Percentiles rank a stretch among this genome's conserved stretches.
These are phyloP conservation scores for Capronia coronata DNA, from an alignment of 2,329 filamentous ascomycete species.

Conservation along the genomic window DNA sequence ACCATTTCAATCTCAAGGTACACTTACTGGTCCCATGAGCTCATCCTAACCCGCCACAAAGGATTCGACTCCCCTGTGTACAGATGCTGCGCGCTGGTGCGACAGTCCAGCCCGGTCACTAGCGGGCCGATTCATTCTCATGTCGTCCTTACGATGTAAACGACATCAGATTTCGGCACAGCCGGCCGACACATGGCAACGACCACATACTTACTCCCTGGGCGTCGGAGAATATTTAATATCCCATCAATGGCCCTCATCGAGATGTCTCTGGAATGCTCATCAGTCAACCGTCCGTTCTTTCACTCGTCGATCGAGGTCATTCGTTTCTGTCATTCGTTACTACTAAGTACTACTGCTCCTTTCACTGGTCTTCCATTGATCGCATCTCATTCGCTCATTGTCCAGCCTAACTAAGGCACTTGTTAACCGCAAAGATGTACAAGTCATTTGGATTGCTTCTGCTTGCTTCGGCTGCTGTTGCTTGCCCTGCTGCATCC, in stretches of 20 bases:
- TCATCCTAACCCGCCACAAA: not conserved
- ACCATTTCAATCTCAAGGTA: constrained; percentile 9
- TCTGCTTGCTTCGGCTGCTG: constrained; percentile 10
- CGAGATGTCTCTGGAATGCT: not conserved
- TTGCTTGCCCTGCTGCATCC: constrained; percentile 11
- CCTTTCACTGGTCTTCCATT: not conserved
- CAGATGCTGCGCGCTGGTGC: constrained; percentile 13
- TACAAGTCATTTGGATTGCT: constrained; percentile 7
- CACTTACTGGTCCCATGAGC: no score
- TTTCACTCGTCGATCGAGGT: constrained; percentile 21
- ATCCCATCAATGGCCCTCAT: not conserved
- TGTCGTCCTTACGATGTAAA: constrained; percentile 9
- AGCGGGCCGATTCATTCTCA: not conserved
- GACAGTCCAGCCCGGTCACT: constrained; percentile 3
- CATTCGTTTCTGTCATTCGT: constrained; percentile 15
- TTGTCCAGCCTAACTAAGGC: not conserved
- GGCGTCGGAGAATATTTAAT: not conserved
- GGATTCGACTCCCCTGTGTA: constrained; percentile 2
- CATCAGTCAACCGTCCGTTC: constrained; percentile 14
- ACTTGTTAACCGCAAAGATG: constrained; percentile 7
- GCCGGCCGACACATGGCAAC: not conserved
- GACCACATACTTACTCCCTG: not conserved
- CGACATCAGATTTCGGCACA: constrained; percentile 12
- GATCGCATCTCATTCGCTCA: not conserved
- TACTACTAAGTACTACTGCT: not conserved